A percentile compares a stretch with the other conserved stretches of the same genome.
These are phyloP conservation scores for Thermochaetoides thermophila DNA, from an alignment of 495 filamentous ascomycete genomes.

Conservation along the genomic window DNA sequence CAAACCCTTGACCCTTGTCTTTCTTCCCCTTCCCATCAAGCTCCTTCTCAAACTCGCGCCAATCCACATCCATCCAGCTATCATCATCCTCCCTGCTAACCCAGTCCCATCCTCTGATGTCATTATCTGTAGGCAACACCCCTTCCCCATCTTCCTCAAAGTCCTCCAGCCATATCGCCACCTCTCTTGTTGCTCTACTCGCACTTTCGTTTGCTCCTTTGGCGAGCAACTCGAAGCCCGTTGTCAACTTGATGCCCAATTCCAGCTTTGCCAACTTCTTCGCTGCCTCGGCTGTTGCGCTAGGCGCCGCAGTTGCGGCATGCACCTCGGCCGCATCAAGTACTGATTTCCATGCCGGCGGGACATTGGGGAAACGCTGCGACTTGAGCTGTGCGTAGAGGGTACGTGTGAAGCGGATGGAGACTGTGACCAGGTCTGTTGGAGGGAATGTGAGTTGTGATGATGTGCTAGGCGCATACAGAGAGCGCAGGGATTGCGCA, in stretches of 20 bases:
- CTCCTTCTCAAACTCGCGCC: constrained; percentile 72
- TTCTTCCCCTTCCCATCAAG: constrained; percentile 27
- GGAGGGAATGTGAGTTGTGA: constrained; percentile 45
- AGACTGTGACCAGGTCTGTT: constrained; percentile 61
- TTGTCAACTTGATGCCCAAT: constrained; percentile 77
- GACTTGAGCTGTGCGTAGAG: constrained; percentile 83
- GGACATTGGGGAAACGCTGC: constrained; percentile 58
- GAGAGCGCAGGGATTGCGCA: constrained; percentile 55
- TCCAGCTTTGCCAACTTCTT: constrained; percentile 37
- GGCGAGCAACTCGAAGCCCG: constrained; percentile 83
- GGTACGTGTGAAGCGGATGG: constrained; percentile 68
- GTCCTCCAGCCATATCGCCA: constrained; percentile 61
- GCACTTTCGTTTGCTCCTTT: constrained; percentile 47
- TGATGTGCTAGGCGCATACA: constrained; percentile 32
- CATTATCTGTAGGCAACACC: constrained; percentile 52
- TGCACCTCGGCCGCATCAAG: constrained; percentile 13
- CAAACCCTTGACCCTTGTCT: constrained; percentile 36
- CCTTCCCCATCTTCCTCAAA: constrained; percentile 39
- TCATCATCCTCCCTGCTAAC: constrained; percentile 58
- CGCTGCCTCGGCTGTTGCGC: background rate
- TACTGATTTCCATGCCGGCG: constrained; percentile 43
- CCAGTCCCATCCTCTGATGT: constrained; percentile 54
- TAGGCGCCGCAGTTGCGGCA: background rate
- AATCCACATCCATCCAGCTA: constrained; percentile 87
- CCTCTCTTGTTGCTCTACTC: constrained; percentile 52